A percentile compares a stretch with the other conserved stretches of the same genome.
These are phyloP conservation scores for Pythium monospermum DNA, from an alignment of 352 stramenopile species.

Conservation along the genomic window DNA sequence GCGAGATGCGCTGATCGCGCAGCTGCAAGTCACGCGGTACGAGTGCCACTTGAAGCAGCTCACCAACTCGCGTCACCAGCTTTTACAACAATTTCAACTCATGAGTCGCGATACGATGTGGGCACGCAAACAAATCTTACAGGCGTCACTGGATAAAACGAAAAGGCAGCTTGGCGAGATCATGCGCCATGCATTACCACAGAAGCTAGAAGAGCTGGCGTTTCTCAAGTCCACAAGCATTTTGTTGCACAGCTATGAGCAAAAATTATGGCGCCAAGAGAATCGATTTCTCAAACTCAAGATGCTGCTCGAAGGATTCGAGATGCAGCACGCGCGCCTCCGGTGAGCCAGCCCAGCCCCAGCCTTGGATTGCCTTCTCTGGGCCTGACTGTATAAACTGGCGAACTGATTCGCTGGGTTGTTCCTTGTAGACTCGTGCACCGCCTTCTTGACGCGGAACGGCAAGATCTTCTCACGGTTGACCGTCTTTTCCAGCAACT, in stretches of 20 bases:
- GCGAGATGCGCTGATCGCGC: slow-evolving; percentile 28
- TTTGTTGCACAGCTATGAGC: slow-evolving; percentile 38
- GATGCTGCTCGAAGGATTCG: slow-evolving; percentile 26
- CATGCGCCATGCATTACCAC: slow-evolving; percentile 19
- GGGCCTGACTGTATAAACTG: no score
- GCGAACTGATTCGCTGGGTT: no score
- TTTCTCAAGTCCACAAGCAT: slow-evolving; percentile 36
- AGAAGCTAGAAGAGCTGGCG: slow-evolving; percentile 29
- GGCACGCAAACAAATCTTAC: slow-evolving; percentile 15
- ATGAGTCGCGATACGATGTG: slow-evolving; percentile 28
- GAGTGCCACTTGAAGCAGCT: slow-evolving; percentile 19
- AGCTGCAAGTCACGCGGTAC: slow-evolving; percentile 26
- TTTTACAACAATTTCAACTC: slow-evolving; percentile 36
- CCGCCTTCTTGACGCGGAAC: slow-evolving; percentile 28
- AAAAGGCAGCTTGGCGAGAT: slow-evolving; percentile 12
- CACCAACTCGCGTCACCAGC: slow-evolving; percentile 11
- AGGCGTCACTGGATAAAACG: slow-evolving; percentile 19
- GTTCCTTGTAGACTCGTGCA: slow-evolving; percentile 30
- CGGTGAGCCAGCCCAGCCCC: slow-evolving; percentile 16
- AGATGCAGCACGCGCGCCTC: slow-evolving; percentile 34
- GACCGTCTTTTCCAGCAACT: slow-evolving; percentile 18
- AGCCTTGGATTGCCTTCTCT: no score
- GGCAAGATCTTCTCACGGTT: slow-evolving; percentile 20
- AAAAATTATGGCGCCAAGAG: slow-evolving; percentile 43
- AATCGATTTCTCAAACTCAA: slow-evolving; percentile 32